Evolutionary conservation across 2,329 filamentous ascomycete species (phyloP).

Genomic region (Botryotinia globosa): DNA sequence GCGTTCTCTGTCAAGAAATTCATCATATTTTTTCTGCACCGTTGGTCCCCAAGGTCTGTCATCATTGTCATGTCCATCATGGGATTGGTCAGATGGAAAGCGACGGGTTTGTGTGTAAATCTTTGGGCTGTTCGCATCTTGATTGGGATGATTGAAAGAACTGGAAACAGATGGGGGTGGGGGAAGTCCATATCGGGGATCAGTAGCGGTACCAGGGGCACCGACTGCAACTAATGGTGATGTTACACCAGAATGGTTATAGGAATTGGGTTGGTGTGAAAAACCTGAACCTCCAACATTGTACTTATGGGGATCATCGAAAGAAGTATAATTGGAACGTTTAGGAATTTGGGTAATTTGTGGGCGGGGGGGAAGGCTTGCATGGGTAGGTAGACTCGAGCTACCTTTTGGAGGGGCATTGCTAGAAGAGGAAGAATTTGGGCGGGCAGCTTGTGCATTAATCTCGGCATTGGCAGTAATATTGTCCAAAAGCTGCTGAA

Average conservation of each 20-base stretch:
- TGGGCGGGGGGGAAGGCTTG: constrained; percentile 40
- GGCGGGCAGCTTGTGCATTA: constrained; percentile 32
- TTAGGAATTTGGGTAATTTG: constrained; percentile 34
- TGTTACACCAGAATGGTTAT: constrained; percentile 36
- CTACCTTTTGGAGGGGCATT: constrained; percentile 29
- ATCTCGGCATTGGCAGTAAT: constrained; percentile 41
- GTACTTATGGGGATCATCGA: constrained; percentile 38
- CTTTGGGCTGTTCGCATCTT: constrained; percentile 29
- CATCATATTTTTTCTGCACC: constrained; percentile 66
- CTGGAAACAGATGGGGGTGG: constrained; percentile 38
- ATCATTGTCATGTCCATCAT: constrained; percentile 35
- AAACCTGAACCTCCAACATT: constrained; percentile 34
- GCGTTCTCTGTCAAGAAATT: constrained; percentile 70
- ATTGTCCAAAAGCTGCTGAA: constrained; percentile 40
- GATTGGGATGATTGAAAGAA: constrained; percentile 32
- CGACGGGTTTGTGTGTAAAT: constrained; percentile 29
- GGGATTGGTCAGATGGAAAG: constrained; percentile 28
- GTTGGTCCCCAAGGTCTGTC: constrained; percentile 44
- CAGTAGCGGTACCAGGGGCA: constrained; percentile 38
- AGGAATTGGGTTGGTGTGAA: constrained; percentile 32
- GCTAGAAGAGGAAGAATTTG: constrained; percentile 28
- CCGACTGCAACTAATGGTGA: constrained; percentile 36
- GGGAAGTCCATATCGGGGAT: constrained; percentile 37
- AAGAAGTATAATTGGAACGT: constrained; percentile 25
- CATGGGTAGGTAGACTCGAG: constrained; percentile 36